Conservation (phyloP, 192 early-diverging fungal genomes). For the Coemansia sp. region DNA sequence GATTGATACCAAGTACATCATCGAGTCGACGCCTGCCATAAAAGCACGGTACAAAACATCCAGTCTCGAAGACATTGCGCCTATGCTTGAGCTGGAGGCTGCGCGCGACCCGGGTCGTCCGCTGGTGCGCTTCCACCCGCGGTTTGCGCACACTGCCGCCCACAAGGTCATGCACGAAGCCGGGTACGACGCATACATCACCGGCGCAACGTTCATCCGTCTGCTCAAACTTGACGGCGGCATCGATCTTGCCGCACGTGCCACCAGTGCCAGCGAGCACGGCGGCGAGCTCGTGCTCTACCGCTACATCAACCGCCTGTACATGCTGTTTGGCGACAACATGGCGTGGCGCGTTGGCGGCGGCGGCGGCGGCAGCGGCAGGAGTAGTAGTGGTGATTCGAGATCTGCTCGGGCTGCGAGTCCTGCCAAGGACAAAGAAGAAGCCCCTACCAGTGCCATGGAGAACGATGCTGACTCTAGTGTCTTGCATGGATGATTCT, state of each 20-base stretch:
- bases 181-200: slow-evolving; percentile 90
- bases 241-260: slow-evolving; percentile 13
- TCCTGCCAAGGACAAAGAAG: not conserved
- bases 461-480: not conserved
- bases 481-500: not conserved
- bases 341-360: slow-evolving; percentile 20
- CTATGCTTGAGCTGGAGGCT: slow-evolving; percentile 28
- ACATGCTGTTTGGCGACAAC: slow-evolving; percentile 12
- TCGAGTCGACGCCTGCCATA: slow-evolving; percentile 45
- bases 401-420: not conserved
- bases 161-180: slow-evolving; percentile 78
- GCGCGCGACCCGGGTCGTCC: not conserved
- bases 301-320: slow-evolving; percentile 46
- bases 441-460: not conserved
- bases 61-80: slow-evolving; percentile 45
- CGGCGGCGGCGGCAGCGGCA: not conserved
- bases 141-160: slow-evolving; percentile 54
- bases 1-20: slow-evolving; percentile 54
- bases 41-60: slow-evolving; percentile 38
- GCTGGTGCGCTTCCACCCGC: slow-evolving; percentile 52
- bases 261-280: not conserved
- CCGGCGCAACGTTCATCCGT: slow-evolving; percentile 77
- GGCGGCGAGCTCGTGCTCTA: slow-evolving; percentile 43
- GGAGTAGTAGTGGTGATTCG: not conserved
- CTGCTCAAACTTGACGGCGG: slow-evolving; percentile 56